Evolutionary conservation across 2,329 filamentous ascomycete genomes (phyloP).

Genomic region (Sclerotinia glacialis): DNA sequence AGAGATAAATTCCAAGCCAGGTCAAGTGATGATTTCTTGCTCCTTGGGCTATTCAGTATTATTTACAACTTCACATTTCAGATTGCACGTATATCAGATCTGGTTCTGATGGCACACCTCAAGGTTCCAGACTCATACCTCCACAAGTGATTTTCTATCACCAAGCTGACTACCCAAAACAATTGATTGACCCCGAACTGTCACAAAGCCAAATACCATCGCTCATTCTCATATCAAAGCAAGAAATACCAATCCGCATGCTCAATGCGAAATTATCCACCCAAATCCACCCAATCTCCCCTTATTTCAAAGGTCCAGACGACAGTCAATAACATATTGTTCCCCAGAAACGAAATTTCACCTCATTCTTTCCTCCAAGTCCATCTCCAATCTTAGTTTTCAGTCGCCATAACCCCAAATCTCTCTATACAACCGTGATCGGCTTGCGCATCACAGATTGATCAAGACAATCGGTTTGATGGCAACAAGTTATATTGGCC

Average conservation of each 20-base stretch:
- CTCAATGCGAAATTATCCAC: neutral
- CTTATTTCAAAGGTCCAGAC: neutral
- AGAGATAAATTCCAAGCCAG: neutral
- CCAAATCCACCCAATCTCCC: neutral
- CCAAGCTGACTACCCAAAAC: neutral
- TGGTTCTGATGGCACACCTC: neutral
- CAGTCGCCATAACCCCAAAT: neutral
- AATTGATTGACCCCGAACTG: too few species aligned
- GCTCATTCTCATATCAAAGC: neutral
- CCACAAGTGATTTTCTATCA: neutral
- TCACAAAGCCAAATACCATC: neutral
- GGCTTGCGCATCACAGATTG: neutral
- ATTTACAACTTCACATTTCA: neutral
- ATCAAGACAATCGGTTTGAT: neutral
- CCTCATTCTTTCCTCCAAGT: neutral
- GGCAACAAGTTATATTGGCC: neutral
- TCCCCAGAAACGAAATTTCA: neutral
- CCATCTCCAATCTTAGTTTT: too few species aligned
- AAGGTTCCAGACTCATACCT: neutral
- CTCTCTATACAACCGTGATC: neutral
- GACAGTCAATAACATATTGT: too few species aligned
- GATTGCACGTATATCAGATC: neutral
- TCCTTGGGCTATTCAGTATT: too few species aligned
- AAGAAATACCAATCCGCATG: neutral
- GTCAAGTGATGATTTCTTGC: neutral